Evolutionary conservation across 2,329 filamentous ascomycete genomes (phyloP).

Genomic region (Ascochyta koolunga): DNA sequence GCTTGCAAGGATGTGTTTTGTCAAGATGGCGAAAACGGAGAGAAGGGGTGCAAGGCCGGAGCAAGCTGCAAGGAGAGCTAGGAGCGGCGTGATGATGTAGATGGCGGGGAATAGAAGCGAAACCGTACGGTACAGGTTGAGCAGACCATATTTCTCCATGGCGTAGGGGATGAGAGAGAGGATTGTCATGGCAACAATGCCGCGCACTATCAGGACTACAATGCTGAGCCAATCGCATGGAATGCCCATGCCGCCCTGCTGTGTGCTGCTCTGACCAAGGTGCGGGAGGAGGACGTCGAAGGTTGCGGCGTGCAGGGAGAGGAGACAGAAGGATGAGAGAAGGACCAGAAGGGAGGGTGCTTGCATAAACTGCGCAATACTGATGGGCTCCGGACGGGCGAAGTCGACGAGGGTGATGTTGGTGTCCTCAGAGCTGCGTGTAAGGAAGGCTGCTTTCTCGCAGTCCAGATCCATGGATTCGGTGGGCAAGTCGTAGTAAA

Average conservation of each 20-base stretch:
- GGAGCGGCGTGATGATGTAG: constrained; percentile 49
- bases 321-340: constrained; percentile 58
- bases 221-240: constrained; percentile 53
- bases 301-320: constrained; percentile 62
- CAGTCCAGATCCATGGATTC: constrained; percentile 45
- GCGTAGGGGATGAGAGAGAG: constrained; percentile 46
- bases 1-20: constrained; percentile 52
- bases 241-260: constrained; percentile 54
- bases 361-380: constrained; percentile 53
- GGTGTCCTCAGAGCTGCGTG: constrained; percentile 45
- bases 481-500: constrained; percentile 27
- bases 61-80: constrained; percentile 46
- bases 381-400: constrained; percentile 51
- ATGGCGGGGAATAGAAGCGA: constrained; percentile 49
- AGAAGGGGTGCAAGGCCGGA: constrained; percentile 45
- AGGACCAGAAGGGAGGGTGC: constrained; percentile 55
- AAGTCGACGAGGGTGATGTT: constrained; percentile 42
- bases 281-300: constrained; percentile 58
- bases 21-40: constrained; percentile 49
- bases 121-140: constrained; percentile 52
- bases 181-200: constrained; percentile 49
- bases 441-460: constrained; percentile 56
- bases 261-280: constrained; percentile 53
- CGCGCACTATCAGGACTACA: constrained; percentile 51
- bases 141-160: constrained; percentile 49